phyloP scores from a whole-genome alignment of 1,284 basidiomycete genomes.

The Athelia sp. region DNA sequence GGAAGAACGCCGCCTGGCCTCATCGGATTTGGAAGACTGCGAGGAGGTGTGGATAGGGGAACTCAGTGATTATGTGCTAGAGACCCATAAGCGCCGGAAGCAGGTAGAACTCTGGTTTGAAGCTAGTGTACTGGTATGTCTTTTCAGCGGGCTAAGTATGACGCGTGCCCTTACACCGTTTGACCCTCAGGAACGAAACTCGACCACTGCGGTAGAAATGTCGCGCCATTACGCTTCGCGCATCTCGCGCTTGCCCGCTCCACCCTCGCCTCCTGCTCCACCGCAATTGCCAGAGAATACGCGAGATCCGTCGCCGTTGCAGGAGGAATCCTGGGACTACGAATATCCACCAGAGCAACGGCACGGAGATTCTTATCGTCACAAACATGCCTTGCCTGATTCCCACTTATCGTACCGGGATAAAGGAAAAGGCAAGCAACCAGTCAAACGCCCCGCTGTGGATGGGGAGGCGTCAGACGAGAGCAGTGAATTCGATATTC shows the following conservation, averaged over 20 bases:
- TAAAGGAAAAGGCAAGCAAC: conserved; percentile 35
- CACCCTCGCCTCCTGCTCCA: conserved; percentile 42
- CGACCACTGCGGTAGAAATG: conserved; percentile 50
- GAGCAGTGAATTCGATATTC: conserved; percentile 43
- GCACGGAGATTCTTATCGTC: conserved; percentile 16
- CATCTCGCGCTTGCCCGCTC: conserved; percentile 56
- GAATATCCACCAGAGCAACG: conserved; percentile 24
- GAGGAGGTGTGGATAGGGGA: conserved; percentile 69
- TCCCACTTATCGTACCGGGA: conserved; percentile 2
- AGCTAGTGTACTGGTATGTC: conserved; percentile 51
- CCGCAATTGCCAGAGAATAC: conserved; percentile 33
- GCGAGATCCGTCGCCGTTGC: conserved; percentile 28
- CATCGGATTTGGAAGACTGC: conserved; percentile 76
- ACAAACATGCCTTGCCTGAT: conserved; percentile 33
- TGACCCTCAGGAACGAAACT: conserved; percentile 56
- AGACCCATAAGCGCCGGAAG: conserved; percentile 66
- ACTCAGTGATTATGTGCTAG: conserved; percentile 59
- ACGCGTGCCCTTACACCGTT: conserved; percentile 9
- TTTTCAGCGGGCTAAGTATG: neutral
- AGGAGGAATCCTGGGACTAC: conserved; percentile 23
- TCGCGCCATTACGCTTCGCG: conserved; percentile 62
- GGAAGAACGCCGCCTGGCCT: conserved; percentile 43
- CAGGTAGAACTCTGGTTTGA: conserved; percentile 71
- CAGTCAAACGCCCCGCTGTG: conserved; percentile 42
- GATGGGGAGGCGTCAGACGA: conserved; percentile 42